A percentile compares a stretch with the other conserved stretches of the same genome.
These are phyloP conservation scores for Beauveria brongniartii DNA, from an alignment of 2,329 filamentous ascomycete genomes.

Conservation along the genomic window DNA sequence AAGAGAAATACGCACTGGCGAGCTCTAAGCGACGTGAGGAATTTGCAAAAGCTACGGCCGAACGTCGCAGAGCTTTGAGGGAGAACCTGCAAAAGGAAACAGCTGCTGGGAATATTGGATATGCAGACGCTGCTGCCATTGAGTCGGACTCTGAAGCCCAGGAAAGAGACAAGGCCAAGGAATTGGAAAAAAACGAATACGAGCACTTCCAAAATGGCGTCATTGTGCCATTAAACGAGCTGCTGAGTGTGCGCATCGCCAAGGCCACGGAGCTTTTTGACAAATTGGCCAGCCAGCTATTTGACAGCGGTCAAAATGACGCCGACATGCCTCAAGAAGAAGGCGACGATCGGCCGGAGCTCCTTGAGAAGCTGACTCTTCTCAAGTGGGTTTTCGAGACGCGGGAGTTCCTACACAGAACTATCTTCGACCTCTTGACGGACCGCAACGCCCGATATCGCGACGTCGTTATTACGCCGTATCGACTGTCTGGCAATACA, in stretches of 20 bases:
- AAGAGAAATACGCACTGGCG: constrained; percentile 50
- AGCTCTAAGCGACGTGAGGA: constrained; percentile 53
- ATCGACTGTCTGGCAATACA: constrained; percentile 63
- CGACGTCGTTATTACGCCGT: constrained; percentile 74
- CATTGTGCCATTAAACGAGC: constrained; percentile 72
- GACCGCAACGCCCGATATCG: constrained; percentile 83
- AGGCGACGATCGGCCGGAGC: constrained; percentile 87
- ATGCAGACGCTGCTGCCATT: constrained; percentile 72
- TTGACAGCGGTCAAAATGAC: constrained; percentile 55
- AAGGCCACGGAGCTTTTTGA: constrained; percentile 71
- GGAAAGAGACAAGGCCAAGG: constrained; percentile 63
- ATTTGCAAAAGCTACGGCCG: constrained; percentile 37
- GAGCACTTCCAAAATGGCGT: constrained; percentile 77
- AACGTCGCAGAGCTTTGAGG: constrained; percentile 57
- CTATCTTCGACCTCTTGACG: constrained; percentile 74
- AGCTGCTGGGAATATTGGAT: constrained; percentile 67
- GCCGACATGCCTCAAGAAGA: constrained; percentile 85
- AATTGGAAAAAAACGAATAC: constrained; percentile 71
- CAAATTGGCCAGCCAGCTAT: constrained; percentile 63
- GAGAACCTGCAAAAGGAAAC: constrained; percentile 73
- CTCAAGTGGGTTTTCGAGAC: constrained; percentile 97
- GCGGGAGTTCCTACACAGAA: constrained; percentile 77
- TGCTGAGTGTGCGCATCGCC: constrained; percentile 67
- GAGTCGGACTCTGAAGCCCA: constrained; percentile 65
- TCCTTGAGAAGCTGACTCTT: constrained; percentile 87